Conservation (phyloP, 169 alveolate species). For the Plasmodium knowlesi region DNA sequence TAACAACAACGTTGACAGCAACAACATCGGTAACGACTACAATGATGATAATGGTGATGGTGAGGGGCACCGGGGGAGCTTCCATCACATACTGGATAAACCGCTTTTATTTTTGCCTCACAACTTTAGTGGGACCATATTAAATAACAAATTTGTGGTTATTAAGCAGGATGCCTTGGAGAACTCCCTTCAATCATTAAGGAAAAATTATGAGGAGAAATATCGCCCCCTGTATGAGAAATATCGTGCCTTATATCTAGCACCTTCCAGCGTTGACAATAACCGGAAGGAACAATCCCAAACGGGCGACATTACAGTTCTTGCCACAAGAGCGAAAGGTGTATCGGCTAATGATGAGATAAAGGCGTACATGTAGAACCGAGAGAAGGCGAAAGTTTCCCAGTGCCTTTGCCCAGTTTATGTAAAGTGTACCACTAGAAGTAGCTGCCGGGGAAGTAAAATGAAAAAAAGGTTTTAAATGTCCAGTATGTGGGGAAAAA, state of each 20-base stretch:
- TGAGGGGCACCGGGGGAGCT: background rate
- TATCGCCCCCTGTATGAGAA: constrained; percentile 14
- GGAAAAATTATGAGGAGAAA: constrained; percentile 11
- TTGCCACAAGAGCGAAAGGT: background rate
- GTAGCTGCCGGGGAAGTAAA: background rate
- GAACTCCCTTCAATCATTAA: constrained; percentile 8
- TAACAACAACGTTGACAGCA: no score
- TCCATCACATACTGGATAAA: constrained; percentile 1
- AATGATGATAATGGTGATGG: background rate
- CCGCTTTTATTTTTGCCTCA: constrained; percentile 65
- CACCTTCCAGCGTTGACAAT: background rate
- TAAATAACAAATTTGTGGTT: constrained; percentile 40
- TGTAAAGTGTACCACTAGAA: background rate
- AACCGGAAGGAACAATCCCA: background rate
- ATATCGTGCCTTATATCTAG: constrained; percentile 29
- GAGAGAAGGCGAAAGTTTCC: constrained; percentile 15
- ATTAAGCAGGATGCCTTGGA: constrained; percentile 29
- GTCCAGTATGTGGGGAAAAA: background rate
- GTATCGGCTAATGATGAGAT: background rate
- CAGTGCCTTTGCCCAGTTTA: background rate
- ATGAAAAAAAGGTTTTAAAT: constrained; percentile 19
- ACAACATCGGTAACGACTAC: no score
- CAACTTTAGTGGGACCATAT: constrained; percentile 51
- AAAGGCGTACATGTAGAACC: background rate
- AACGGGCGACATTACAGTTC: constrained; percentile 1